phyloP scores from a whole-genome alignment of 345 rosid genomes.

The Acer negundo region DNA sequence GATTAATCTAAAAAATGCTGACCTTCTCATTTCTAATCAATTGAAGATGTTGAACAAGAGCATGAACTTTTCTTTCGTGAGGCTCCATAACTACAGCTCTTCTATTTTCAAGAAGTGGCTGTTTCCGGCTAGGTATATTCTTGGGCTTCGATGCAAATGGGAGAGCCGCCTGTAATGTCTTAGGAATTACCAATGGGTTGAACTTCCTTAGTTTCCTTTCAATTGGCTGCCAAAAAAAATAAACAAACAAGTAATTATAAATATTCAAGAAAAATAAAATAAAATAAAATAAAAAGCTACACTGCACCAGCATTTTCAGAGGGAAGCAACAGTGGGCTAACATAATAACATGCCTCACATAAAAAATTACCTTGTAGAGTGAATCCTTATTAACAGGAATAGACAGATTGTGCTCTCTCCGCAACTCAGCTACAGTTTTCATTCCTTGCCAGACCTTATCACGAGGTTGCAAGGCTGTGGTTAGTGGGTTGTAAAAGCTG shows the following conservation, averaged over 20 bases:
- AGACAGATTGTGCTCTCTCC: slow-evolving; percentile 67
- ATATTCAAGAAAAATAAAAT: not conserved
- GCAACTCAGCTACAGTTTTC: slow-evolving; percentile 84
- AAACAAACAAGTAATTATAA: not conserved
- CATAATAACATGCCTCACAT: not conserved
- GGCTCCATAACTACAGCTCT: slow-evolving; percentile 87
- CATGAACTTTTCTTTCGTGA: slow-evolving; percentile 52
- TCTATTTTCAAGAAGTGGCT: slow-evolving; percentile 53
- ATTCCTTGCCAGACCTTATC: slow-evolving; percentile 81
- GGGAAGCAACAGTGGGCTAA: not conserved
- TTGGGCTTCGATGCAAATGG: slow-evolving; percentile 89
- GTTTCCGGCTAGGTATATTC: slow-evolving; percentile 49
- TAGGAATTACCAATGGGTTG: slow-evolving; percentile 74
- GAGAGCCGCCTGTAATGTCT: slow-evolving; percentile 62
- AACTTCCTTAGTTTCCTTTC: slow-evolving; percentile 76
- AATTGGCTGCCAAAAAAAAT: slow-evolving; percentile 50
- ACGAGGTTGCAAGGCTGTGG: slow-evolving; percentile 89
- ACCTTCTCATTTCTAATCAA: slow-evolving; percentile 67
- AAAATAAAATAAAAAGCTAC: not conserved
- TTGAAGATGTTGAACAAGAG: slow-evolving; percentile 63
- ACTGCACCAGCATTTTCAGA: not conserved
- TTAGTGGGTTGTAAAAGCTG: slow-evolving; percentile 72
- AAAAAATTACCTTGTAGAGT: slow-evolving; percentile 67
- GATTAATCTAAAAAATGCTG: slow-evolving; percentile 10
- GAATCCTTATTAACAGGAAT: slow-evolving; percentile 87